Percentiles rank a stretch among this genome's conserved stretches.
Evolutionary conservation across 2,329 filamentous ascomycete species (phyloP).

Genomic region (Pestalotiopsis sp.): DNA sequence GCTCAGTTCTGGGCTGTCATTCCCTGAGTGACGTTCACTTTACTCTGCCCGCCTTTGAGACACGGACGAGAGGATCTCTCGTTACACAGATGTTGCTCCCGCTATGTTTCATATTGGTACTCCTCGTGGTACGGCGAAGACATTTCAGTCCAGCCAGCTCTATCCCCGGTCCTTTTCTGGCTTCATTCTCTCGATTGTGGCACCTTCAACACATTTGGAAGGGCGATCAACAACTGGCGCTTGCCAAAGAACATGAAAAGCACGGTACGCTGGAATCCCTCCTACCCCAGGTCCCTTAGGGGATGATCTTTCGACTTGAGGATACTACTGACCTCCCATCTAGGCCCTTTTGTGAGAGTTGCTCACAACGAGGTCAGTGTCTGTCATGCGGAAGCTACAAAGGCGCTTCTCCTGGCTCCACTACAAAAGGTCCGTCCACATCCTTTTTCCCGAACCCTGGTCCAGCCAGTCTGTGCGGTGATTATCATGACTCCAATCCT

Average conservation of each 20-base stretch:
- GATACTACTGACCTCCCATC: neutral
- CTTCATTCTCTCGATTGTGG: conserved; percentile 5
- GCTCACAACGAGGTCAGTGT: conserved; percentile 10
- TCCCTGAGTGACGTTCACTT: neutral
- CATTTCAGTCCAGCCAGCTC: conserved; percentile 7
- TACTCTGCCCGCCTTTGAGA: neutral
- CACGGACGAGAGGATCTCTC: neutral
- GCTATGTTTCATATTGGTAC: neutral
- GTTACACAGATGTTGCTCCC: neutral
- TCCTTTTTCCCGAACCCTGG: neutral
- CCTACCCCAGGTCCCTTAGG: neutral
- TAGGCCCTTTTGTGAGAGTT: conserved; percentile 4
- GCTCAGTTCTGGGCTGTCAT: neutral
- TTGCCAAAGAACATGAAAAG: conserved; percentile 4
- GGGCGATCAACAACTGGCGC: conserved; percentile 5
- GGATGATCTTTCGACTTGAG: neutral
- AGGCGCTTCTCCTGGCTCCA: neutral
- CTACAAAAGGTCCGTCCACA: conserved; percentile 7
- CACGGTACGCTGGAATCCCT: neutral
- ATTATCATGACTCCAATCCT: neutral
- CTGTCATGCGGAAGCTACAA: neutral
- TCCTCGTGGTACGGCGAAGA: neutral
- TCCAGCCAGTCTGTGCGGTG: neutral
- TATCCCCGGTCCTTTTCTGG: conserved; percentile 11
- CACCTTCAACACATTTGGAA: neutral